Evolutionary conservation across 2,329 filamentous ascomycete genomes (phyloP), one percentile per base, ranked within the genome.

Genomic region (Penicillium fuscoglaucum): DNA sequence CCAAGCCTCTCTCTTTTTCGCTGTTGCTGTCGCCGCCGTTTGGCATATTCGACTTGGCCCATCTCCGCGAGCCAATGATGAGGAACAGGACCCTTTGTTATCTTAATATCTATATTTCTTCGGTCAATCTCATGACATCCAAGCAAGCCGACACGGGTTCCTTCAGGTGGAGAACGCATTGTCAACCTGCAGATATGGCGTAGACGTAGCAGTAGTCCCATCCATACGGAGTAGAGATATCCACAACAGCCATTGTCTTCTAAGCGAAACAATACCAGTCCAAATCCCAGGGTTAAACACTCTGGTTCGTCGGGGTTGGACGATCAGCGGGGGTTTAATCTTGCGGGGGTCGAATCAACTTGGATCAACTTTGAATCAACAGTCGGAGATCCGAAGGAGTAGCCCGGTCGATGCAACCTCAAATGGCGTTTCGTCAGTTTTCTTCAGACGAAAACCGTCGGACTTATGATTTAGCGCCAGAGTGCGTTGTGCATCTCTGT

Each of bases 1-100:
- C 10, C 60, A 66, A 37, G 69, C 62, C 5, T 62, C 63, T 8
- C 26, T 67, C 2, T 56, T 70, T 29, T 67, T 60, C 47, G 15
- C 44, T 26, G 17, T 66, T 15, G 62, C 59, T 21, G 58, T 62
- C 1, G 40, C 52, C n/a, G 61, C 60, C 10, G 33, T 66, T 31
- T 62, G 59, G 58, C 48, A 55, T 4, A 52, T 66, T 46, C 57
- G 50, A 24, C 29, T 65, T 10, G 33, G 53, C 17, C 51, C 12
- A 6, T 46, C 47, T 35, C 33, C 49, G 13, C 49, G 33, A 12
- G 7, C 17, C 21, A 44, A 35, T 33, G 55, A 58, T 10, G 55
- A 61, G 26, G 58, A 62, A 31, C 52, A 54, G 43, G 62, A 61
- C 17, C 31, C 60, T 17, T 60, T 61, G 13, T 51, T 58, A 41